Percentiles rank a stretch among this genome's conserved stretches.
Conservation (phyloP, 2,329 filamentous ascomycete species). For the Albifimbria verrucaria region DNA sequence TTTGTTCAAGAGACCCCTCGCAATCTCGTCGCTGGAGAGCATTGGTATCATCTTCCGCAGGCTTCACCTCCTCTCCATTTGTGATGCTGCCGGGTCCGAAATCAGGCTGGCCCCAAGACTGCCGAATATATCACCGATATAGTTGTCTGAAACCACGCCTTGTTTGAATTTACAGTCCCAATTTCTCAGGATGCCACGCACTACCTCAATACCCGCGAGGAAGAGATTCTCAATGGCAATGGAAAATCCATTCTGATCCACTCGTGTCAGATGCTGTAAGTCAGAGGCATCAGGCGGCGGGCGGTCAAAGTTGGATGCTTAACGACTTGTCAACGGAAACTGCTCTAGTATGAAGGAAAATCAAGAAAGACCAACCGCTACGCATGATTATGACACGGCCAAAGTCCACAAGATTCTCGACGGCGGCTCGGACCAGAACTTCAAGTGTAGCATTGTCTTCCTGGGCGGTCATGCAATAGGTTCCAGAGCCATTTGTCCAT, state of each 20-base stretch:
- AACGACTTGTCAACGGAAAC: neutral
- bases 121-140: constrained; percentile 70
- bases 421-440: constrained; percentile 57
- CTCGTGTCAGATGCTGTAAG: constrained; percentile 56
- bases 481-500: constrained; percentile 65
- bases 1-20: neutral
- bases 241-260: constrained; percentile 60
- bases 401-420: constrained; percentile 60
- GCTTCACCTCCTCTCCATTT: constrained; percentile 26
- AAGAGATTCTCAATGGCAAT: constrained; percentile 66
- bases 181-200: constrained; percentile 57
- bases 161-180: constrained; percentile 58
- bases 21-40: no score
- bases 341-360: neutral
- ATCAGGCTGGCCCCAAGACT: constrained; percentile 63
- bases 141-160: constrained; percentile 60
- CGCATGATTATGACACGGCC: constrained; percentile 65
- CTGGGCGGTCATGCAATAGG: constrained; percentile 69
- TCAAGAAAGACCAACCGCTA: constrained; percentile 37
- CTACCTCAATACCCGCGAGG: constrained; percentile 60
- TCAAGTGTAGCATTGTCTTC: constrained; percentile 71
- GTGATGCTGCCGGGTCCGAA: constrained; percentile 57
- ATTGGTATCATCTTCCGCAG: neutral
- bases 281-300: constrained; percentile 56
- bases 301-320: constrained; percentile 67